Percentiles rank a stretch among this genome's conserved stretches.
These are phyloP conservation scores for Dactylellina drechsleri DNA, from an alignment of 2,329 filamentous ascomycete genomes.

Conservation along the genomic window DNA sequence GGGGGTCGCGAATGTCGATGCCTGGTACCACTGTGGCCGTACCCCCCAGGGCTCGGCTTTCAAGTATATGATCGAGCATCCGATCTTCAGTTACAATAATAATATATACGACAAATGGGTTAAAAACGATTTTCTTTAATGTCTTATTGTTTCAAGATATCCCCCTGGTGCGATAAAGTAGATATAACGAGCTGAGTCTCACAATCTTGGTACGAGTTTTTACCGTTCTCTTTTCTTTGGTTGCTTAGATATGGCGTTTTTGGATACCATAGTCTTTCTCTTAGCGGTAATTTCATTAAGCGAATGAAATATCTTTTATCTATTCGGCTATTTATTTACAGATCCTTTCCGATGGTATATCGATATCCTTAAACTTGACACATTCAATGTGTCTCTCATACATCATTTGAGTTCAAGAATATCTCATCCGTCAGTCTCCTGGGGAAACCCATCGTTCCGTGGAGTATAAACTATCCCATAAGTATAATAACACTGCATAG, in stretches of 20 bases:
- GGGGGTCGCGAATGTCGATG: neutral
- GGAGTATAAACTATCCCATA: neutral
- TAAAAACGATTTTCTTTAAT: too few relatives aligned
- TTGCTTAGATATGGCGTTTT: too few relatives aligned
- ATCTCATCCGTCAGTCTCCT: too few relatives aligned
- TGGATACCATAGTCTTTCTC: too few relatives aligned
- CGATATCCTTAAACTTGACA: neutral
- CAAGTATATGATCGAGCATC: neutral
- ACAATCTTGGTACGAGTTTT: too few relatives aligned
- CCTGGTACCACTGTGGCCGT: neutral
- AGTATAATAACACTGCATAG: neutral
- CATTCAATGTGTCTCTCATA: neutral
- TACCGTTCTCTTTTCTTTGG: too few relatives aligned
- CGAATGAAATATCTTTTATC: neutral
- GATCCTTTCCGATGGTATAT: neutral
- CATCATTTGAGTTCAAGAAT: neutral
- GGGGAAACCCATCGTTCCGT: neutral
- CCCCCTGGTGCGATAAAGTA: too few relatives aligned
- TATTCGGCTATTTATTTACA: neutral
- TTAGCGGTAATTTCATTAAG: neutral
- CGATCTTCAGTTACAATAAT: too few relatives aligned
- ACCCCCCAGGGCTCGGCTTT: neutral
- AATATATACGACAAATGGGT: too few relatives aligned
- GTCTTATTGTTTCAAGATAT: too few relatives aligned
- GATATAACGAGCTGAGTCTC: too few relatives aligned